phyloP scores from a whole-genome alignment of 352 stramenopile genomes.

The Phytopythium oedochilum region DNA sequence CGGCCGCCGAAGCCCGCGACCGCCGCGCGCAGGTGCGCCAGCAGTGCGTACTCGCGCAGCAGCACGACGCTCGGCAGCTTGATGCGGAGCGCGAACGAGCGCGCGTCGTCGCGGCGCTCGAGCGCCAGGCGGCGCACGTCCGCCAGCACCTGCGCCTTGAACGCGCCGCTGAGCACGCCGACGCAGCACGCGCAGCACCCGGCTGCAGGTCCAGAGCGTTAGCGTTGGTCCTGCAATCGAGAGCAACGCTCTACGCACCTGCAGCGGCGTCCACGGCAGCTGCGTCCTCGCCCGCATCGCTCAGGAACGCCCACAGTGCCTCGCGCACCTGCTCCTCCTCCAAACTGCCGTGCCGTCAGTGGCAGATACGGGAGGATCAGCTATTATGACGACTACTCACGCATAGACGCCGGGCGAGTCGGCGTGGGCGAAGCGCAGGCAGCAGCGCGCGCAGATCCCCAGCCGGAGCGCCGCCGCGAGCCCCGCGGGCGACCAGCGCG shows the following conservation, averaged over 20 bases:
- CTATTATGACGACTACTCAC: slow-evolving; percentile 43
- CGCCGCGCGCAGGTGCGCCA: slow-evolving; percentile 42
- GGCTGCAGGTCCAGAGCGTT: background rate
- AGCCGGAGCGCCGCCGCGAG: slow-evolving; percentile 24
- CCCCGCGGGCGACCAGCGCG: background rate
- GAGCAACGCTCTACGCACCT: background rate
- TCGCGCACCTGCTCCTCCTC: slow-evolving; percentile 26
- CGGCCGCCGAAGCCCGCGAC: slow-evolving; percentile 29
- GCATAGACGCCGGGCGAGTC: slow-evolving; percentile 41
- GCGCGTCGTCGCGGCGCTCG: slow-evolving; percentile 53
- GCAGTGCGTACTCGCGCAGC: slow-evolving; percentile 71
- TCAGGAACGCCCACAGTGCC: slow-evolving; percentile 9
- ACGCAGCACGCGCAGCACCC: slow-evolving; percentile 57
- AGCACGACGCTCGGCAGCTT: slow-evolving; percentile 76
- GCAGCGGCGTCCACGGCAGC: background rate
- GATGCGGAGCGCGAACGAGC: slow-evolving; percentile 72
- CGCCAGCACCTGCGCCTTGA: slow-evolving; percentile 38
- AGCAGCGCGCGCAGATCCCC: slow-evolving; percentile 62
- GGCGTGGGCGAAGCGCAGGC: slow-evolving; percentile 52
- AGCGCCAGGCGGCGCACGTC: slow-evolving; percentile 32
- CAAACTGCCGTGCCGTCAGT: slow-evolving; percentile 15
- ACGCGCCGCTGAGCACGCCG: slow-evolving; percentile 42
- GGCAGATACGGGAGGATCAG: too few relatives aligned
- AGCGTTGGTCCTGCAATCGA: background rate
- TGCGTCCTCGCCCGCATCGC: background rate